phyloP scores from a whole-genome alignment of 108 stramenopile genomes.

The Mediolabrus comicus region DNA sequence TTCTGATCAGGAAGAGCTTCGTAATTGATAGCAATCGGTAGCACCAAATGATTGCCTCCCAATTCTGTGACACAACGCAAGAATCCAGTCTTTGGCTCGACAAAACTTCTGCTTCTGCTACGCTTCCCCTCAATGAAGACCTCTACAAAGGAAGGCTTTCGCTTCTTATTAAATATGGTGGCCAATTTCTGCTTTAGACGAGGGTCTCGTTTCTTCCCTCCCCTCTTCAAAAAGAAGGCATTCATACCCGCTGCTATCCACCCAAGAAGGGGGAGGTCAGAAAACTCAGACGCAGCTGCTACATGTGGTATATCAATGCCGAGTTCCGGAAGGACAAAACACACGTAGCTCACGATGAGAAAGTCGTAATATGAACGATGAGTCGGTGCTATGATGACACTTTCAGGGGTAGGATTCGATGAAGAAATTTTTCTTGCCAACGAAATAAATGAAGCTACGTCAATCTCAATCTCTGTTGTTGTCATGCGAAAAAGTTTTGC shows the following conservation, averaged over 20 bases:
- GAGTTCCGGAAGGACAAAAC: constrained; percentile 86
- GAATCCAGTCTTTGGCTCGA: constrained; percentile 80
- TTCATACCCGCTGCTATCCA: constrained; percentile 50
- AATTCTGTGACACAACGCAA: constrained; percentile 56
- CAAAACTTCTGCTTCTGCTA: constrained; percentile 78
- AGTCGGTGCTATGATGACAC: constrained; percentile 77
- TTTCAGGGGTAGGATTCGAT: constrained; percentile 6
- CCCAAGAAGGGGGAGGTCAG: constrained; percentile 69
- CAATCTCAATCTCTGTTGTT: constrained; percentile 62
- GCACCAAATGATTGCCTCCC: constrained; percentile 50
- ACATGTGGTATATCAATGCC: constrained; percentile 73
- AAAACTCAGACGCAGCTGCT: constrained; percentile 78
- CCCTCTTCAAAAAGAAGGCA: constrained; percentile 77
- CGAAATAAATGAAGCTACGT: constrained; percentile 56
- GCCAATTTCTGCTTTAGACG: constrained; percentile 31
- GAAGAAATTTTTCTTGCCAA: constrained; percentile 22
- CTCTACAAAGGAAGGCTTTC: constrained; percentile 52
- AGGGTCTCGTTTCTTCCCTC: constrained; percentile 46
- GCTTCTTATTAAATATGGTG: constrained; percentile 3
- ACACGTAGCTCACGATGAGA: constrained; percentile 71
- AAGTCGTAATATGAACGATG: constrained; percentile 90
- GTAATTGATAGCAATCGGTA: constrained; percentile 86
- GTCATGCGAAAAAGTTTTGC: constrained; percentile 59
- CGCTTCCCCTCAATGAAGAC: constrained; percentile 86
- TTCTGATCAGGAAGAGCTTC: constrained; percentile 79